Evolutionary conservation across 305 asterid species (phyloP).

Genomic region (Caryopteris hybrid): DNA sequence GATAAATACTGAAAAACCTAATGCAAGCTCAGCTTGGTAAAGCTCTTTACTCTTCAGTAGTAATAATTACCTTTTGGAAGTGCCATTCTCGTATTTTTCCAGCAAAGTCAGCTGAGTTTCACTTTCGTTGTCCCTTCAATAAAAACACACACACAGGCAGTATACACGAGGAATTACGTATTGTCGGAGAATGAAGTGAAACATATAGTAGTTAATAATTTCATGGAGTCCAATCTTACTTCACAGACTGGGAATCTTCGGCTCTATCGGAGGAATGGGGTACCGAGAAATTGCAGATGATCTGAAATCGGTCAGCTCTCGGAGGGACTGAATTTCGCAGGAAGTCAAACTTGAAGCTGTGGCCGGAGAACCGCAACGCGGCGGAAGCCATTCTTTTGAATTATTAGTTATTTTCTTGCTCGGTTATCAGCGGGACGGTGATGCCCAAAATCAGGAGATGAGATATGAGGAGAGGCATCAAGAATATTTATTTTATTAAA

Average conservation of each 20-base stretch:
- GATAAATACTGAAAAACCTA: neutral
- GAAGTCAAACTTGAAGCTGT: slow-evolving; percentile 19
- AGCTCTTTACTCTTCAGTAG: neutral
- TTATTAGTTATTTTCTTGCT: neutral
- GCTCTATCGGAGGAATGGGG: slow-evolving; percentile 30
- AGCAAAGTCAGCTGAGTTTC: slow-evolving; percentile 46
- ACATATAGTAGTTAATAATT: neutral
- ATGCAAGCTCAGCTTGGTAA: neutral
- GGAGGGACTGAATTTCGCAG: slow-evolving; percentile 12
- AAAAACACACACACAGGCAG: neutral
- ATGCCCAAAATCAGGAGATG: neutral
- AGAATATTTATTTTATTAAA: too few relatives aligned
- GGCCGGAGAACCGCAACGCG: slow-evolving; percentile 25
- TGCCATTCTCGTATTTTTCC: slow-evolving; percentile 76
- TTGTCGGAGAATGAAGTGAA: neutral
- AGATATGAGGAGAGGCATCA: neutral
- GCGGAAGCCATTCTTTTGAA: slow-evolving; percentile 28
- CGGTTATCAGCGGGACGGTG: neutral
- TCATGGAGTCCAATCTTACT: slow-evolving; percentile 18
- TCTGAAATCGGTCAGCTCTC: slow-evolving; percentile 27
- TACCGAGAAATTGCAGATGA: slow-evolving; percentile 25
- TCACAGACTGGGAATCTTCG: slow-evolving; percentile 18
- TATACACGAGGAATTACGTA: neutral
- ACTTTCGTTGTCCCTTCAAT: slow-evolving; percentile 37
- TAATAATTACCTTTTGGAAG: slow-evolving; percentile 58